Conservation (phyloP, 2,329 filamentous ascomycete genomes). For the Botrytis pseudocinerea region DNA sequence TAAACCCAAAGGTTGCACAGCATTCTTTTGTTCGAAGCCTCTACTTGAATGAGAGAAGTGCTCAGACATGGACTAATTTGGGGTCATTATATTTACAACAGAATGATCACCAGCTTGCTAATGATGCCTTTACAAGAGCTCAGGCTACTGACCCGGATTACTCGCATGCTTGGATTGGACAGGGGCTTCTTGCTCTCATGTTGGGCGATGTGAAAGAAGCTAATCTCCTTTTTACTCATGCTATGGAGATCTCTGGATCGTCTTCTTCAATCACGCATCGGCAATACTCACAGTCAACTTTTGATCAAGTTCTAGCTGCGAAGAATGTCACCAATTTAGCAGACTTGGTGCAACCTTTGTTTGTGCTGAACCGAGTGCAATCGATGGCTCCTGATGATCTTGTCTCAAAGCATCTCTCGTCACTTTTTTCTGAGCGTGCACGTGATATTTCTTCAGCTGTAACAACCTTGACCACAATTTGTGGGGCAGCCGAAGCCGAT, state of each 20-base stretch:
- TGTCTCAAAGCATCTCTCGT: constrained; percentile 72
- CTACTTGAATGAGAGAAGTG: constrained; percentile 86
- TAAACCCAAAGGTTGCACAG: constrained; percentile 86
- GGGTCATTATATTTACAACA: constrained; percentile 83
- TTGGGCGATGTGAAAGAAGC: constrained; percentile 73
- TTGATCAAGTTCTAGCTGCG: constrained; percentile 73
- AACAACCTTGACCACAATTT: constrained; percentile 64
- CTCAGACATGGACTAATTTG: constrained; percentile 86
- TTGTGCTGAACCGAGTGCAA: constrained; percentile 80
- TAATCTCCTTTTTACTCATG: constrained; percentile 83
- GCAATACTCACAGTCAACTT: constrained; percentile 77
- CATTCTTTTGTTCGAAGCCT: constrained; percentile 90
- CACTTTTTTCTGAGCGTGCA: constrained; percentile 79
- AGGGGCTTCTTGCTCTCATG: constrained; percentile 78
- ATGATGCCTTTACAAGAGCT: constrained; percentile 83
- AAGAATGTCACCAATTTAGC: constrained; percentile 53
- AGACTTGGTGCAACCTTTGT: constrained; percentile 80
- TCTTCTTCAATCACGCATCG: constrained; percentile 71
- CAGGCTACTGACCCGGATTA: constrained; percentile 96
- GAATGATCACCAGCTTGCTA: constrained; percentile 81
- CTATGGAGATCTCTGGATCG: constrained; percentile 86
- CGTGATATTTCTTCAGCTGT: constrained; percentile 67
- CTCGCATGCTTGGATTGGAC: constrained; percentile 89
- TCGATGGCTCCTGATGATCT: constrained; percentile 70
- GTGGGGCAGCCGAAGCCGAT: constrained; percentile 69